Evolutionary conservation across 345 rosid genomes (phyloP).

Genomic region (Sonneratia caseolaris): DNA sequence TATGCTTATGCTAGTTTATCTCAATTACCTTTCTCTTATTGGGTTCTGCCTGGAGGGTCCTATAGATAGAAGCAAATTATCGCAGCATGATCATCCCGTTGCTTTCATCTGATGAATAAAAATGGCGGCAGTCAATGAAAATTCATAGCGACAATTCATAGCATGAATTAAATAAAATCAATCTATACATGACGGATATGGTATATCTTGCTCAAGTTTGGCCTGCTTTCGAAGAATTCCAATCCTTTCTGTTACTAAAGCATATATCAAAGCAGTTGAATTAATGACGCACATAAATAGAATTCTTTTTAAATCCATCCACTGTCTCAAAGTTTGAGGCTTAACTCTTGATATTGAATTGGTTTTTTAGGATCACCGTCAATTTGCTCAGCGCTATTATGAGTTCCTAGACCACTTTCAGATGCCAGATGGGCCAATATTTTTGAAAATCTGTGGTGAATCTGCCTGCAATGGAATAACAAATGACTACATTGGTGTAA

Average conservation of each 20-base stretch:
- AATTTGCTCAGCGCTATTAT: slow-evolving; percentile 69
- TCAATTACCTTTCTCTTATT: background rate
- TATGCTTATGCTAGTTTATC: background rate
- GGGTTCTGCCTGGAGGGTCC: background rate
- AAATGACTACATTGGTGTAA: slow-evolving; percentile 66
- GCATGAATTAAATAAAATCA: background rate
- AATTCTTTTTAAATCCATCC: background rate
- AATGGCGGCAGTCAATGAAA: background rate
- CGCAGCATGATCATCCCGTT: background rate
- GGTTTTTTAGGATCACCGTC: slow-evolving; percentile 47
- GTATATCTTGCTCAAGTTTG: background rate
- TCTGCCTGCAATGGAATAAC: slow-evolving; percentile 60
- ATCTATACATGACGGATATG: background rate
- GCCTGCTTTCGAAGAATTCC: background rate
- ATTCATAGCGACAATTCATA: background rate
- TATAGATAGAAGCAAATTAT: background rate
- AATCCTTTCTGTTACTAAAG: background rate
- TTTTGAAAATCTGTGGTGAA: slow-evolving; percentile 78
- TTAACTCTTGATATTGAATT: background rate
- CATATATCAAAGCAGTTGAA: background rate
- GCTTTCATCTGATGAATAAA: background rate
- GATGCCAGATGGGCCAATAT: slow-evolving; percentile 68
- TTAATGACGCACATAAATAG: background rate
- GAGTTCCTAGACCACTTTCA: slow-evolving; percentile 66
- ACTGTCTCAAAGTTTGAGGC: background rate